Conservation (phyloP, 2,329 filamentous ascomycete genomes). For the Colletotrichum lini region DNA sequence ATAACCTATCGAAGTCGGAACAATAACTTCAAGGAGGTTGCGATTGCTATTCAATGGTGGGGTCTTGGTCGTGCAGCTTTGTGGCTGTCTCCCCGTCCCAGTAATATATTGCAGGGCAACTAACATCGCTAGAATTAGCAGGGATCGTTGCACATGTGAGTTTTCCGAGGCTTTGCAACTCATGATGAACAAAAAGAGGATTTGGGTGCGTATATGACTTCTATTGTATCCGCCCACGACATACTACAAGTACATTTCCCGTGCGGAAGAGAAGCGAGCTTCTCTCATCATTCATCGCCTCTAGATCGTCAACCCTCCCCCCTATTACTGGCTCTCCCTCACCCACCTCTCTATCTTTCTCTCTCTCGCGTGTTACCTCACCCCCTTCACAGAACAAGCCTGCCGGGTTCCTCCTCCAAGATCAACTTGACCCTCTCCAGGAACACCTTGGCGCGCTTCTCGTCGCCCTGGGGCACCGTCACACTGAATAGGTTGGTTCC, state of each 20-base stretch:
- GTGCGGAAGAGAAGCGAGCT: conserved; percentile 1
- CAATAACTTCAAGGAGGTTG: not conserved
- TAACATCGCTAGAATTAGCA: not conserved
- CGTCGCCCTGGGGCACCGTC: conserved; percentile 83
- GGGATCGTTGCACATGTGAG: not conserved
- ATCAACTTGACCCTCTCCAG: conserved; percentile 88
- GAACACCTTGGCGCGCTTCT: conserved; percentile 85
- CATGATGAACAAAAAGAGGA: not conserved
- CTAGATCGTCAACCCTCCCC: conserved; percentile 9
- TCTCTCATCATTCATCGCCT: conserved; percentile 33
- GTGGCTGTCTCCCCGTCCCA: not conserved
- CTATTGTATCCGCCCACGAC: conserved; percentile 35
- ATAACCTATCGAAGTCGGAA: no score
- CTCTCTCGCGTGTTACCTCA: conserved; percentile 22
- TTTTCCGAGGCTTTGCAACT: not conserved
- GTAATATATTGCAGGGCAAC: not conserved
- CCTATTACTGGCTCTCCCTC: not conserved
- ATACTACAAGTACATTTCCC: conserved; percentile 40
- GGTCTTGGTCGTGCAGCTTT: no score
- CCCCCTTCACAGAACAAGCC: conserved; percentile 72
- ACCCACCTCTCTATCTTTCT: not conserved
- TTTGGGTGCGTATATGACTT: conserved; percentile 28
- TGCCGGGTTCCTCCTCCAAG: conserved; percentile 84
- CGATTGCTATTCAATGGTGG: no score
- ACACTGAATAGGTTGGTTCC: conserved; percentile 86